Evolutionary conservation across 2,329 filamentous ascomycete species (phyloP).

Genomic region (Chaetomium sp.): DNA sequence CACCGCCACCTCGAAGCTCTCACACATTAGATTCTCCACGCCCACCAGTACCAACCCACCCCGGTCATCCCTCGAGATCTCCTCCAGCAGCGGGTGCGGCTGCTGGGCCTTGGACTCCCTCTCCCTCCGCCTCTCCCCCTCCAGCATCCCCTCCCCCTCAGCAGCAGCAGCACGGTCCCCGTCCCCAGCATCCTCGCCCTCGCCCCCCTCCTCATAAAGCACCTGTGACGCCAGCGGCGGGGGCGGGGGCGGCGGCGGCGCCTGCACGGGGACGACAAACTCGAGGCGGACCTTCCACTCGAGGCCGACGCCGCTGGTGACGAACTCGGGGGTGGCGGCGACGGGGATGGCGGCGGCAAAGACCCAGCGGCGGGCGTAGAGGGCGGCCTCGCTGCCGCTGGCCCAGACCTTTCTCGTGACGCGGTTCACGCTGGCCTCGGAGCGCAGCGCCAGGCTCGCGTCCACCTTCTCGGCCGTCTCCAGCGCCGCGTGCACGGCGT

Average conservation of each 20-base stretch:
- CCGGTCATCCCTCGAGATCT: conserved; percentile 76
- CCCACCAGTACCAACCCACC: conserved; percentile 74
- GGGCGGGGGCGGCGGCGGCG: conserved; percentile 27
- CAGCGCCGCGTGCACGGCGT: conserved; percentile 79
- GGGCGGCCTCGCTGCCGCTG: conserved; percentile 75
- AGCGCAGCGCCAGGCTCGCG: conserved; percentile 77
- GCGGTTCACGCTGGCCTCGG: conserved; percentile 80
- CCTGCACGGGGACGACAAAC: conserved; percentile 76
- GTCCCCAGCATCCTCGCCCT: conserved; percentile 34
- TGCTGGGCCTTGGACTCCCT: conserved; percentile 20
- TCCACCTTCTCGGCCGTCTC: conserved; percentile 87
- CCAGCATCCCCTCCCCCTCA: conserved; percentile 14
- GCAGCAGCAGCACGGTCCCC: conserved; percentile 24
- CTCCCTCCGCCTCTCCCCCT: conserved; percentile 37
- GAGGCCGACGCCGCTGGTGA: conserved; percentile 83
- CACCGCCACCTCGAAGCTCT: conserved; percentile 88
- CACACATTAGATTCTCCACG: conserved; percentile 75
- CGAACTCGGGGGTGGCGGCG: conserved; percentile 83
- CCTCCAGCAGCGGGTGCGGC: conserved; percentile 67
- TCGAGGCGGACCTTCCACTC: conserved; percentile 90
- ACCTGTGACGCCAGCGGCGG: conserved; percentile 28
- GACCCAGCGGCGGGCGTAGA: conserved; percentile 76
- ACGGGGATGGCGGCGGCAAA: conserved; percentile 85
- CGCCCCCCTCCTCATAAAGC: conserved; percentile 36
- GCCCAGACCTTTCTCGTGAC: conserved; percentile 83